Conservation (phyloP, 1,139 yeast genomes). For the Pneumocystis oryctolagi region DNA sequence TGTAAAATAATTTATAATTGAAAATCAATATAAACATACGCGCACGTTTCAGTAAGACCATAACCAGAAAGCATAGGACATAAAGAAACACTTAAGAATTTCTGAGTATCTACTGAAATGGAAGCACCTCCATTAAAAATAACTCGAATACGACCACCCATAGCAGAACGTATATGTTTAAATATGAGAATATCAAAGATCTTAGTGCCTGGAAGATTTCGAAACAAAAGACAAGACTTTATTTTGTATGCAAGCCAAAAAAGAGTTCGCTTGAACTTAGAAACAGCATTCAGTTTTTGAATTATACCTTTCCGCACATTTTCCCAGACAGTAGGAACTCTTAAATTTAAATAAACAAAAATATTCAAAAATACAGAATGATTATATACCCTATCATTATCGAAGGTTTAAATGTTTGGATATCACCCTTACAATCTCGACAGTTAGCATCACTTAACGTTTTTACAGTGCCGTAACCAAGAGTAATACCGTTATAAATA, state of each 20-base stretch:
- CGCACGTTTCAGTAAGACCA: constrained; percentile 93
- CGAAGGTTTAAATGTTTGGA: constrained; percentile 76
- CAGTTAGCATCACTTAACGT: constrained; percentile 73
- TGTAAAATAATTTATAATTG: not conserved
- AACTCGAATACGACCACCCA: constrained; percentile 73
- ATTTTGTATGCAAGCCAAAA: constrained; percentile 83
- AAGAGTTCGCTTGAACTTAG: constrained; percentile 55
- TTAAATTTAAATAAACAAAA: not conserved
- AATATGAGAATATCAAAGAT: constrained; percentile 54
- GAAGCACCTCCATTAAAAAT: constrained; percentile 93
- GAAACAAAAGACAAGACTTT: constrained; percentile 45
- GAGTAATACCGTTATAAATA: constrained; percentile 78
- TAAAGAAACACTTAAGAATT: constrained; percentile 57
- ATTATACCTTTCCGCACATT: constrained; percentile 82
- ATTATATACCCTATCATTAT: constrained; percentile 55
- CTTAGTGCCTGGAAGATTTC: constrained; percentile 59
- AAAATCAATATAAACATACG: constrained; percentile 23
- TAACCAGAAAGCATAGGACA: constrained; percentile 91
- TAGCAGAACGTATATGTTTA: constrained; percentile 81
- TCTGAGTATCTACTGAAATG: constrained; percentile 71
- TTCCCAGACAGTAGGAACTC: constrained; percentile 99
- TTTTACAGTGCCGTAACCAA: constrained; percentile 88
- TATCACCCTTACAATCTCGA: constrained; percentile 76
- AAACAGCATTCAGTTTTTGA: constrained; percentile 53
- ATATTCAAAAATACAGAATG: not conserved